phyloP scores from a whole-genome alignment of 306 rosid species.

The Senna siamea region DNA sequence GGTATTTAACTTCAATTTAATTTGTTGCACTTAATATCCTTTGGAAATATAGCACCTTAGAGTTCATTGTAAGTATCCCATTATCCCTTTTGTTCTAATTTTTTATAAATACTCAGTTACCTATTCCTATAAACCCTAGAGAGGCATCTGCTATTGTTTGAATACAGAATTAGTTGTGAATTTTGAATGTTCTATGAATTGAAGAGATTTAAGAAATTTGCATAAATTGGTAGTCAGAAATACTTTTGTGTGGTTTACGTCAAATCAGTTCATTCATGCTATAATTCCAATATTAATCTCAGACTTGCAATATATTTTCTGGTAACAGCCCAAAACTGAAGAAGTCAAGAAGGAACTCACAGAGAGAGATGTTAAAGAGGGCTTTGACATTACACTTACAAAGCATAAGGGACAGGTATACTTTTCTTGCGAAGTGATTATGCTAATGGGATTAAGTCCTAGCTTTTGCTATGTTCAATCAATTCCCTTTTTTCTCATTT shows the following conservation, averaged over 20 bases:
- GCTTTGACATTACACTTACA: slow-evolving; percentile 79
- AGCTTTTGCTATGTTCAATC: neutral
- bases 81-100: neutral
- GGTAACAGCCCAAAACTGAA: slow-evolving; percentile 63
- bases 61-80: neutral
- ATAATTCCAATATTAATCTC: neutral
- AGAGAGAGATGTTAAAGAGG: slow-evolving; percentile 63
- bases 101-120: neutral
- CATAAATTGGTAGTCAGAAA: neutral
- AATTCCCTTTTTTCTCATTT: slow-evolving; percentile 4
- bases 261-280: neutral
- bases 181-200: neutral
- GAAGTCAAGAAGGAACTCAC: slow-evolving; percentile 67
- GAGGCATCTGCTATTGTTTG: neutral
- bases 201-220: neutral
- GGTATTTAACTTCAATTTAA: slow-evolving; percentile 43
- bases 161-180: neutral
- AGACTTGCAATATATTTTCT: slow-evolving; percentile 1
- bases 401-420: slow-evolving; percentile 71
- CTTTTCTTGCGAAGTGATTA: neutral
- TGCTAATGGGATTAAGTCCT: slow-evolving; percentile 8
- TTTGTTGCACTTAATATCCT: neutral
- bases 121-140: neutral
- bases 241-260: too few relatives aligned
- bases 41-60: neutral